Evolutionary conservation across 306 rosid genomes (phyloP).

Genomic region (Vicia faba): DNA sequence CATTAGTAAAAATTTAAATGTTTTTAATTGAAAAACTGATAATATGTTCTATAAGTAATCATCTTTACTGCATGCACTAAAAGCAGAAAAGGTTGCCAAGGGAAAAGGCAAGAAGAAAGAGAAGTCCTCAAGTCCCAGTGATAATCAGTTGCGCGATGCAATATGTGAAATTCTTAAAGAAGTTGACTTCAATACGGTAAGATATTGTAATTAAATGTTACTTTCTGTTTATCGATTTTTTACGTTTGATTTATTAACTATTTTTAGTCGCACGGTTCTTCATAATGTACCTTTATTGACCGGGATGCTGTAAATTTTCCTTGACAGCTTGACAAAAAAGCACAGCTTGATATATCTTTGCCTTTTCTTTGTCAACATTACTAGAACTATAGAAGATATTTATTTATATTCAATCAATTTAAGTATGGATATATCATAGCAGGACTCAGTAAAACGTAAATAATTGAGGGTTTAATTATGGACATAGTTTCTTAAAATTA

Average conservation of each 20-base stretch:
- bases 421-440: slow-evolving; percentile 17
- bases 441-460: neutral
- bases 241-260: slow-evolving; percentile 1
- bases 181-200: slow-evolving; percentile 97
- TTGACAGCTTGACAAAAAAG: slow-evolving; percentile 10
- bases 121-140: slow-evolving; percentile 56
- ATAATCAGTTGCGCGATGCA: slow-evolving; percentile 74
- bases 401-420: neutral
- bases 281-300: neutral
- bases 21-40: slow-evolving; percentile 15
- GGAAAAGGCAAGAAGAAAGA: slow-evolving; percentile 75
- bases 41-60: neutral
- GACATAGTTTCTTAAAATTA: slow-evolving; percentile 19
- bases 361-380: slow-evolving; percentile 8
- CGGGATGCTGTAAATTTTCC: slow-evolving; percentile 18
- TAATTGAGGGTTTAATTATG: slow-evolving; percentile 18
- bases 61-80: neutral
- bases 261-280: neutral
- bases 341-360: slow-evolving; percentile 22
- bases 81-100: slow-evolving; percentile 63
- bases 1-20: neutral
- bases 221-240: slow-evolving; percentile 6
- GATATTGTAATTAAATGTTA: slow-evolving; percentile 29
- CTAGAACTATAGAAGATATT: slow-evolving; percentile 8
- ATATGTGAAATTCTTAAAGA: slow-evolving; percentile 90